Base-by-base conservation (phyloP, 2,329 filamentous ascomycete genomes). In the Hymenoscyphus repandus region DNA sequence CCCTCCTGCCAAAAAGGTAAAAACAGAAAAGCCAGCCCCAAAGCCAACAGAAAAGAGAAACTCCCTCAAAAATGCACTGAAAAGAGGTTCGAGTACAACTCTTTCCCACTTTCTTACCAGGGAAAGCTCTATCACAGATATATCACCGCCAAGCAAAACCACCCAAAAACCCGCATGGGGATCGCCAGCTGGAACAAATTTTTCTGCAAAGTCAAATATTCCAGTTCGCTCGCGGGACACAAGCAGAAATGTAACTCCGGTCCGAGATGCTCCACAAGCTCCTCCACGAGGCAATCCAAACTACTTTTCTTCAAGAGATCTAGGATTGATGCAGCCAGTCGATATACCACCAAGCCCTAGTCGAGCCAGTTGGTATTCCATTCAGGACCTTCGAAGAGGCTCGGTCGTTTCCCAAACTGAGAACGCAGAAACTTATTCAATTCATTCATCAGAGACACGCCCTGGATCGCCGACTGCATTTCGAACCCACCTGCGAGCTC, bases 341-440 rank as follows among this genome's bases (percentile, higher is more conserved):
- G 59, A 60, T 6, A n/a, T 50, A 11, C 57, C 53, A 36, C 67
- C 71, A 27, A 72, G 66, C 42, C 70, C 72, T 5, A 78, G 76
- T 0, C 67, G 72, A 38, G 60, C 75, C 33, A 76, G 75, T 41
- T 76, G 74, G 54, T 70, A 78, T 11, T 75, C 78, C 0, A 65
- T 78, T 3, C 74, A 75, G 34, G 75, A 80, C 44, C 70, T 68
- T 22, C 71, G 74, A 3, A 72, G 76, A 18, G 74, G 78, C 55
- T 83, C 79, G 0, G 63, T 80, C 11, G 70, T 80, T 3, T 82
- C 80, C 0, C 70, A 78, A 45, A 77, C 77, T 1, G 79, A 82
- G 49, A 74, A 78, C 45, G 77, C 77, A 1, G 79, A 82, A 49
- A 74, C 76, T 0, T 78, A 75, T 51, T 78, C 78, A 0, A 66